Evolutionary conservation across 352 stramenopile genomes (phyloP).

Genomic region (Pythium sukuiense): DNA sequence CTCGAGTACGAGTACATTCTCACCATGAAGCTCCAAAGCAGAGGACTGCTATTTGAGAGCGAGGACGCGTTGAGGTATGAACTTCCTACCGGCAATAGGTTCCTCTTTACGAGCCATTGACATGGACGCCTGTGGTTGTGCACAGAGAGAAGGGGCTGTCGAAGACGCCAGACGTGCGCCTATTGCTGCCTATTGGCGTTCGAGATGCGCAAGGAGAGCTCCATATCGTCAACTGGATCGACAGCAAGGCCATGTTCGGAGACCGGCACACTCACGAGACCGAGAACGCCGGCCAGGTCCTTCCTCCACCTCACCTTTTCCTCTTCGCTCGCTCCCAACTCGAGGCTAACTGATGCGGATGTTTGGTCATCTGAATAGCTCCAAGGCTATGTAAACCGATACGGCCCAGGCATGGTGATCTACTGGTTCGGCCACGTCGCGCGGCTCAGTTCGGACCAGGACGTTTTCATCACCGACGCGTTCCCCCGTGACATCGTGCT

Average conservation of each 20-base stretch:
- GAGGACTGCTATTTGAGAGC: conserved; percentile 76
- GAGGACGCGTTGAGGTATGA: conserved; percentile 67
- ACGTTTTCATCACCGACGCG: conserved; percentile 62
- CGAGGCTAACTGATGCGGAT: no score
- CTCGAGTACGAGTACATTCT: conserved; percentile 88
- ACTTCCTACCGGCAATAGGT: no score
- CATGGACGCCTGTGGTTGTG: background rate
- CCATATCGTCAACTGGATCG: conserved; percentile 87
- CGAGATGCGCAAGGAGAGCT: conserved; percentile 45
- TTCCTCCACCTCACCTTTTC: background rate
- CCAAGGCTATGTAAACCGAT: conserved; percentile 82
- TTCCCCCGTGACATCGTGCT: conserved; percentile 59
- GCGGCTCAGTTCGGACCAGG: conserved; percentile 49
- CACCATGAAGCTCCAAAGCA: conserved; percentile 66
- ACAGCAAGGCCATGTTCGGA: conserved; percentile 91
- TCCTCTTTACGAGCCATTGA: no score
- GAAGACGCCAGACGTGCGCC: conserved; percentile 85
- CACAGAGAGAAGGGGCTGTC: conserved; percentile 67
- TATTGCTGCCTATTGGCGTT: conserved; percentile 82
- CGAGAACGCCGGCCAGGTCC: conserved; percentile 67
- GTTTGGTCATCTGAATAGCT: conserved; percentile 26
- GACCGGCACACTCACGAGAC: conserved; percentile 75
- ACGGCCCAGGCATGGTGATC: conserved; percentile 85
- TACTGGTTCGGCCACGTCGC: conserved; percentile 85
- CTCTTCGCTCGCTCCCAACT: background rate